phyloP scores from a whole-genome alignment of 1,139 yeast genomes.

The Yamadazyma diospyri region DNA sequence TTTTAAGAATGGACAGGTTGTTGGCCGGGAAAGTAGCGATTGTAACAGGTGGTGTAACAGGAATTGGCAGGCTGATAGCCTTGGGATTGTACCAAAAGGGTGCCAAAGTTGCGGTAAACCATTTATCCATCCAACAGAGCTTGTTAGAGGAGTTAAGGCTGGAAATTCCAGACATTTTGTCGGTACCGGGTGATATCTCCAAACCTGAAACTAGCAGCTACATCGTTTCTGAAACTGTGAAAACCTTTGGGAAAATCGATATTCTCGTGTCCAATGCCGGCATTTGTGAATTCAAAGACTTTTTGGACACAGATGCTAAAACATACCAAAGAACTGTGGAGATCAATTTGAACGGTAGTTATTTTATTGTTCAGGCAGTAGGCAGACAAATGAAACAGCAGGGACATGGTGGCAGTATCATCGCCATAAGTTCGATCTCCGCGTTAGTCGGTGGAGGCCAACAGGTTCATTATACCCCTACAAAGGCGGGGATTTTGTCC shows the following conservation, averaged over 20 bases:
- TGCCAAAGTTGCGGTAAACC: slow-evolving; percentile 20
- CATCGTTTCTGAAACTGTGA: slow-evolving; percentile 31
- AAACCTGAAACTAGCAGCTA: slow-evolving; percentile 30
- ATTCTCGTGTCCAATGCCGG: slow-evolving; percentile 48
- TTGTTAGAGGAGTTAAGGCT: slow-evolving; percentile 16
- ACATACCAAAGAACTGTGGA: slow-evolving; percentile 25
- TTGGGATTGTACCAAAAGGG: slow-evolving; percentile 20
- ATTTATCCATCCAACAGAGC: slow-evolving; percentile 21
- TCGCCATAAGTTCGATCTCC: slow-evolving; percentile 37
- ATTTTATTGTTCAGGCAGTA: slow-evolving; percentile 43
- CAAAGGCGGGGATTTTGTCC: slow-evolving; percentile 45
- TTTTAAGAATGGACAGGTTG: too few species aligned
- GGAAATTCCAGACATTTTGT: slow-evolving; percentile 19
- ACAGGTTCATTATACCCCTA: slow-evolving; percentile 45
- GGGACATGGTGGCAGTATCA: slow-evolving; percentile 45
- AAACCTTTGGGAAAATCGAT: slow-evolving; percentile 35
- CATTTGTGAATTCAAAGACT: slow-evolving; percentile 18
- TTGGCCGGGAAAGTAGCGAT: slow-evolving; percentile 19
- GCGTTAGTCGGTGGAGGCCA: slow-evolving; percentile 38
- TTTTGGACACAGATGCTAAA: slow-evolving; percentile 30
- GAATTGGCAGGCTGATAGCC: slow-evolving; percentile 23
- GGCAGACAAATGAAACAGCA: slow-evolving; percentile 42
- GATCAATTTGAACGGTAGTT: slow-evolving; percentile 43
- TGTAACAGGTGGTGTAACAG: slow-evolving; percentile 29
- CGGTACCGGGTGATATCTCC: slow-evolving; percentile 41